A percentile compares a stretch with the other conserved stretches of the same genome.
phyloP scores from a whole-genome alignment of 768 basidiomycete species.

The Pisolithus albus region DNA sequence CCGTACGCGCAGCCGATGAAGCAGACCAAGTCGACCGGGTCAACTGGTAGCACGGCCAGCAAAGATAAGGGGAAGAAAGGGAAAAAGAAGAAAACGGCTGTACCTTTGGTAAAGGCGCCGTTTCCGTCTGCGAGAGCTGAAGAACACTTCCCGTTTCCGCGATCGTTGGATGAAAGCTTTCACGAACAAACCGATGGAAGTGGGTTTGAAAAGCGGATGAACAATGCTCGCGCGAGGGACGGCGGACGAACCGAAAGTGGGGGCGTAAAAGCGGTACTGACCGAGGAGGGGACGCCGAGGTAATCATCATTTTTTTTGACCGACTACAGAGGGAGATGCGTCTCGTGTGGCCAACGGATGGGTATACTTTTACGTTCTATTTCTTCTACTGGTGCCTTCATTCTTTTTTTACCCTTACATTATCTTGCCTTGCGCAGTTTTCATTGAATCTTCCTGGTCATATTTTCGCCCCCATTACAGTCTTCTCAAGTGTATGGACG shows the following conservation, averaged over 20 bases:
- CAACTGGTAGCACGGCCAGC: conserved; percentile 19
- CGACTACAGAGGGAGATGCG: conserved; percentile 7
- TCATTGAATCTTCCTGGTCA: conserved; percentile 7
- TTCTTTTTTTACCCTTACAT: conserved; percentile 7
- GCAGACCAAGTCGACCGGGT: conserved; percentile 21
- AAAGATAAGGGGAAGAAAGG: conserved; percentile 26
- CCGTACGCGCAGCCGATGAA: conserved; percentile 23
- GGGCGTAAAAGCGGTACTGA: conserved; percentile 70
- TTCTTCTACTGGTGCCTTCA: conserved; percentile 2
- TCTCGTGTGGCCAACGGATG: conserved; percentile 11
- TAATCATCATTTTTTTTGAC: not conserved
- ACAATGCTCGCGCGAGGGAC: conserved; percentile 65
- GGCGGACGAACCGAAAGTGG: conserved; percentile 83
- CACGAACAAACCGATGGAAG: conserved; percentile 16
- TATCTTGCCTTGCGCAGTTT: not conserved
- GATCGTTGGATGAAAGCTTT: conserved; percentile 37
- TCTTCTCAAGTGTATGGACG: conserved; percentile 15
- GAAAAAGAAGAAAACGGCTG: conserved; percentile 32
- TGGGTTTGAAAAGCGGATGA: conserved; percentile 50
- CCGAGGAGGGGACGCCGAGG: conserved; percentile 29
- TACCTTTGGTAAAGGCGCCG: conserved; percentile 36
- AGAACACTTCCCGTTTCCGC: conserved; percentile 61
- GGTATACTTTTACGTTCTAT: conserved; percentile 2
- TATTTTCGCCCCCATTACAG: conserved; percentile 6
- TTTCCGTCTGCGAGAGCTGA: conserved; percentile 22